Base-by-base conservation (phyloP, 352 stramenopile species). In the Phytophthora hybrid region DNA sequence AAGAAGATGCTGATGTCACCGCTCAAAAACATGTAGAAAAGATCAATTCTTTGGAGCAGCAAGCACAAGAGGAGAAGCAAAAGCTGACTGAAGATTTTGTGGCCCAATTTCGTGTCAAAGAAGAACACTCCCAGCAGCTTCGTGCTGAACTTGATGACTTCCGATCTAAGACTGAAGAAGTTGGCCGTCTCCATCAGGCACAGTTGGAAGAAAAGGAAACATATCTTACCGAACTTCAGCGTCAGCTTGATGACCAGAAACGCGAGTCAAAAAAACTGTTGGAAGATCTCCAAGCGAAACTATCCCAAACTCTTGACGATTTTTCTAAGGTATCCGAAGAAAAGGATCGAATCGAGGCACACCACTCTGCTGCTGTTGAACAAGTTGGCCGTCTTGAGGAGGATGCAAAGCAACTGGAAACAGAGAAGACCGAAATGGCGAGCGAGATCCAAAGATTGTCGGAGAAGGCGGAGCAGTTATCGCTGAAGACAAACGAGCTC, bases 241-340 rank as follows among this genome's bases (percentile, higher is more conserved):
- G 64, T 11, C 76, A 89, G 47, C 60, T 92, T 57, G 71, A 79
- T 55, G 73, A 84, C 10, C 78, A 81, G 31, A 83, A 84, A 63
- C 59, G 82, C 3, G 26, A 78, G 16, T 59, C 61, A 10, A 63
- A 70, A 23, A 31, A 71, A 51, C 53, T n/a, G 21, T 34, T 78
- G 34, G 57, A 68, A 66, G 56, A 71, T 23, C 34, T 47, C 4
- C 53, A 72, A 23, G 31, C 59, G 26, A 79, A 76, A 49, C 32
- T 85, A 26, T 69, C 60, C 18, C 59, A 68, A 1, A 56, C 66
- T 62, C 54, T 56, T 5, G 37, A n/a, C 59, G 59, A 74, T 57
- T 18, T 67, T 31, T 70, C 71, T 11, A 69, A 59, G 5, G 55
- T 79, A 14, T 64, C 54, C 10, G 26, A 76, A 66, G 65, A 74